A percentile compares a stretch with the other conserved stretches of the same genome.
phyloP scores from a whole-genome alignment of 306 rosid species.

The Lotus japonicus region DNA sequence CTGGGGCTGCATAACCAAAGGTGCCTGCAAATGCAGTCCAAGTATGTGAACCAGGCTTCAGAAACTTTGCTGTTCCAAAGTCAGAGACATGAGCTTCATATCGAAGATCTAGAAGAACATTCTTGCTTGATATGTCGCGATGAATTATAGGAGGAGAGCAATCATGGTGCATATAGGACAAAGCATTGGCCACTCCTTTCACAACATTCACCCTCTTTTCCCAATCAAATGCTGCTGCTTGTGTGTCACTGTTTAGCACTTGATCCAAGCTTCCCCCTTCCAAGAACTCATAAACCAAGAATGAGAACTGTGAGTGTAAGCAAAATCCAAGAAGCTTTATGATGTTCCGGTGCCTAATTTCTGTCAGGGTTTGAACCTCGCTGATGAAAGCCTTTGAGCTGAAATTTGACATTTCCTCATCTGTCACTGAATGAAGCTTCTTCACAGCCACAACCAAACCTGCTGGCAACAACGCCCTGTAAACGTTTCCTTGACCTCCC shows the following conservation, averaged over 20 bases:
- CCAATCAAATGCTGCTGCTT: conserved; percentile 20
- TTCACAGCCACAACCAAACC: conserved; percentile 13
- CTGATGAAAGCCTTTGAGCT: neutral
- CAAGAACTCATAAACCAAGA: conserved; percentile 15
- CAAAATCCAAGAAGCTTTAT: conserved; percentile 2
- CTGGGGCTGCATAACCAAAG: conserved; percentile 20
- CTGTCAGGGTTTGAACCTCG: conserved; percentile 5
- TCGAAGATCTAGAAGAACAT: neutral
- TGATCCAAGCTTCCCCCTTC: conserved; percentile 19
- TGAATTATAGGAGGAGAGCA: conserved; percentile 15
- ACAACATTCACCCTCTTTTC: conserved; percentile 15
- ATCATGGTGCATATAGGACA: conserved; percentile 16
- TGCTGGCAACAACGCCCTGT: neutral
- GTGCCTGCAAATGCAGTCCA: conserved; percentile 17
- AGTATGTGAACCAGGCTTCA: neutral
- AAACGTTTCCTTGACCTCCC: conserved; percentile 9
- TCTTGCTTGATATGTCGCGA: conserved; percentile 18
- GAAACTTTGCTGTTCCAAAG: conserved; percentile 14
- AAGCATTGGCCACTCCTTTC: conserved; percentile 25
- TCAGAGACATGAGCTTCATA: conserved; percentile 21
- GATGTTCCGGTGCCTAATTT: conserved; percentile 8
- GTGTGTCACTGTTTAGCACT: neutral
- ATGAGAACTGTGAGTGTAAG: neutral
- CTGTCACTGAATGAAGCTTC: neutral
- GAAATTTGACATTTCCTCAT: neutral